Percentiles rank a stretch among this genome's conserved stretches.
These are phyloP conservation scores for Apiospora rasikravindrae DNA, from an alignment of 2,329 filamentous ascomycete genomes.

Conservation along the genomic window DNA sequence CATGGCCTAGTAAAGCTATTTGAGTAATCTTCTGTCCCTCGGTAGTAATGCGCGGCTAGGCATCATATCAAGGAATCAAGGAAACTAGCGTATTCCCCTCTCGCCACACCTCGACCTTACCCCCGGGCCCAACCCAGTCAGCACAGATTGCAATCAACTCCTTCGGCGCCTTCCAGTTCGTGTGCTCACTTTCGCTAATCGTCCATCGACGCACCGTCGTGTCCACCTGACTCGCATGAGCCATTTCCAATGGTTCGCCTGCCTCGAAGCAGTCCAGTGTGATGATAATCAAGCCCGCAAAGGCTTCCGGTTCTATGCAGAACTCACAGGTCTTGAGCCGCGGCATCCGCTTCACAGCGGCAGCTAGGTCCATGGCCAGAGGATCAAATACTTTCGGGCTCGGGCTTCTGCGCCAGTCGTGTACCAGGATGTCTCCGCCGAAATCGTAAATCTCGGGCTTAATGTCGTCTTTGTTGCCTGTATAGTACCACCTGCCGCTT, in stretches of 20 bases:
- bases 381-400: background rate
- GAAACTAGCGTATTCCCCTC: no score
- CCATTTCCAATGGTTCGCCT: background rate
- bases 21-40: no score
- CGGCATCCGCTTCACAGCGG: slow-evolving; percentile 1
- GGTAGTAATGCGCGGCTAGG: no score
- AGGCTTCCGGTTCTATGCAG: background rate
- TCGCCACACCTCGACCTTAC: background rate
- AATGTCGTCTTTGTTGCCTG: background rate
- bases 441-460: no score
- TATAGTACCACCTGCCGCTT: background rate
- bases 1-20: no score
- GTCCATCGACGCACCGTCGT: background rate
- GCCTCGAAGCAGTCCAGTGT: background rate
- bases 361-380: background rate
- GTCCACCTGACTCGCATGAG: no score
- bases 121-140: background rate
- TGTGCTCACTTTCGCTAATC: background rate
- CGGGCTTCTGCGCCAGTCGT: background rate
- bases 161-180: background rate
- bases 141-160: background rate
- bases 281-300: no score
- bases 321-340: background rate
- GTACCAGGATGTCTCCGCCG: background rate
- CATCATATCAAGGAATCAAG: no score